Base-by-base conservation (phyloP, 192 early-diverging fungal species). In the Lobosporangium transversale region DNA sequence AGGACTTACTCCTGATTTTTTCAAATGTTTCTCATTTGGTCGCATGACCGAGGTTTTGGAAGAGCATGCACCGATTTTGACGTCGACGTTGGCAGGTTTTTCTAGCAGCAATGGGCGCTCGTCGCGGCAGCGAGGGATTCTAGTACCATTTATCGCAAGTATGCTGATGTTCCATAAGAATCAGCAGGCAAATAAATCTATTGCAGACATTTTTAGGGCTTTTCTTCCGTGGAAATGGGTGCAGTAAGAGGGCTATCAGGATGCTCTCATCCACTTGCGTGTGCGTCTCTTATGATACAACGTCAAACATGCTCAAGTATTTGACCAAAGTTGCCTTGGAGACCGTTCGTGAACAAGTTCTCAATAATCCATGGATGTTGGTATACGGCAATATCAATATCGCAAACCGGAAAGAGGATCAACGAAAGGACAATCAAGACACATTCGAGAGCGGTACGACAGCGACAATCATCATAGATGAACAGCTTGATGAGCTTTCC, bases 341-440 rank as follows among this genome's bases (percentile, higher is more conserved):
- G 6, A n/a, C 45, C 9, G 10, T 30, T 10, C 48, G 58, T n/a
- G n/a, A n/a, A n/a, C n/a, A n/a, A 40, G 37, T 14, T 10, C 37
- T 7, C 37, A 40, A 14, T 7, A 40, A 40, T 7, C 37, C 37
- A 14, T 7, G 7, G 47, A n/a, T 52, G 14, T 23, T 64, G 20
- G 51, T 64, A 32, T 54, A 64, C 10, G 51, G 53, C 42, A 64
- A 64, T 20, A 53, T 64, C 21, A 64, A 44, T 32, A 23, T 62
- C 35, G 35, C 33, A 4, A 37, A 9, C 36, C 60, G 40, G 21
- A 64, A 44, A n/a, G 33, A 14, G 0, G 37, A 64, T 30, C 62
- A 54, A 12, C 24, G 51, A 15, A 42, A 40, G 4, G 40, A 27
- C 40, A 54, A 54, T 27, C 17, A 11, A 5, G 62, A 64, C 51